Conservation (phyloP, 2,329 filamentous ascomycete genomes). For the Ophiostoma ulmi region DNA sequence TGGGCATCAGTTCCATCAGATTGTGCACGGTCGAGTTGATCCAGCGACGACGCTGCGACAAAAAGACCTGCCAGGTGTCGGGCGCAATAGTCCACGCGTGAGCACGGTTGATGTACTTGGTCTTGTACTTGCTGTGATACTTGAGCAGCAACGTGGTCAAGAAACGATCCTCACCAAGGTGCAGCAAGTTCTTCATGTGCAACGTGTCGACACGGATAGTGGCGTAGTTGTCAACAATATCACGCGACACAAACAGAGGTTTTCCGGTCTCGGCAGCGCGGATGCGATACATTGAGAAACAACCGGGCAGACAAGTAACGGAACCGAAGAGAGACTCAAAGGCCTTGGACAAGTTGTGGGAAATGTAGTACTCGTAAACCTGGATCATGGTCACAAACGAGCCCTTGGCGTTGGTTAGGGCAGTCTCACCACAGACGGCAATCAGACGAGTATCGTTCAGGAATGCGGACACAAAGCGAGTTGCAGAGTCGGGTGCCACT, state of each 20-base stretch:
- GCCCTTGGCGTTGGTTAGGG: constrained; percentile 83
- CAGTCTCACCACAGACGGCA: constrained; percentile 90
- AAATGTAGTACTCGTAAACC: constrained; percentile 99
- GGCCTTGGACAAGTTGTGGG: constrained; percentile 91
- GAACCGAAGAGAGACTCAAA: constrained; percentile 97
- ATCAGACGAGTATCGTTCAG: constrained; percentile 89
- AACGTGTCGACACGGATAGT: constrained; percentile 95
- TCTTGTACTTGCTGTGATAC: constrained; percentile 90
- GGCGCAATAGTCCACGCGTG: constrained; percentile 97
- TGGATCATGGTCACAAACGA: constrained; percentile 99
- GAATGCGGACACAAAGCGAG: constrained; percentile 87
- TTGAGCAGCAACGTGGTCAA: constrained; percentile 92
- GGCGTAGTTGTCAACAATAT: constrained; percentile 80
- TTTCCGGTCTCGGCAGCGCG: constrained; percentile 91
- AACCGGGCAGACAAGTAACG: constrained; percentile 95
- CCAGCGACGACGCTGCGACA: constrained; percentile 98
- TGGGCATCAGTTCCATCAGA: constrained; percentile 86
- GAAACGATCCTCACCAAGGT: constrained; percentile 96
- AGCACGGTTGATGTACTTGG: constrained; percentile 88
- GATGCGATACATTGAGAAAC: constrained; percentile 98
- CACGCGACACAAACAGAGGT: constrained; percentile 89
- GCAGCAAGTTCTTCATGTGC: constrained; percentile 97
- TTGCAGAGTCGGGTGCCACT: constrained; percentile 81
- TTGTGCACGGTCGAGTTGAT: constrained; percentile 99
- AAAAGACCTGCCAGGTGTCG: constrained; percentile 87